A percentile compares a stretch with the other conserved stretches of the same genome.
phyloP scores from a whole-genome alignment of 148 eudicot genomes.

The Cornus kousa region DNA sequence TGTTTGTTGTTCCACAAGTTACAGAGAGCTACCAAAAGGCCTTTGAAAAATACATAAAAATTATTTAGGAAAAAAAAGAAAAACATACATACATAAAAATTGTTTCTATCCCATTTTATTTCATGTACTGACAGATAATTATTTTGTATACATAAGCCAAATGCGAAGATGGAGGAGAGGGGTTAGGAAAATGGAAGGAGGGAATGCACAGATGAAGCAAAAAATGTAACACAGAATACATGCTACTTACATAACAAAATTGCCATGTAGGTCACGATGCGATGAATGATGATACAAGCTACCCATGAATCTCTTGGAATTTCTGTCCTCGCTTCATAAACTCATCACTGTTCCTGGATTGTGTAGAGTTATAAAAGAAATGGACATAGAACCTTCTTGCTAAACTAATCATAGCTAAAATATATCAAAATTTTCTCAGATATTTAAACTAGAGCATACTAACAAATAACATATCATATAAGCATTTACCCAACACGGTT shows the following conservation, averaged over 20 bases:
- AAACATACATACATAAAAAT: too few species aligned
- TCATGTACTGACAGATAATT: neutral
- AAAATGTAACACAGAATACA: neutral
- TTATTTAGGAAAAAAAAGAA: too few species aligned
- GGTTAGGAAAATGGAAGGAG: neutral
- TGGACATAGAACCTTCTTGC: neutral
- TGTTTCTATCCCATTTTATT: neutral
- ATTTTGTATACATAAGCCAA: neutral
- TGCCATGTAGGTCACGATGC: neutral
- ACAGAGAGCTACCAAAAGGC: neutral
- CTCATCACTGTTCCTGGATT: neutral
- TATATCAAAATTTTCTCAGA: neutral
- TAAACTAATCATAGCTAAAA: neutral
- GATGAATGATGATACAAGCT: too few species aligned
- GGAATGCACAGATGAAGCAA: neutral
- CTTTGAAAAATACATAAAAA: neutral
- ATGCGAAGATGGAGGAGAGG: neutral
- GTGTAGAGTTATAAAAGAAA: neutral
- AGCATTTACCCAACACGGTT: neutral
- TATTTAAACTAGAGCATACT: neutral
- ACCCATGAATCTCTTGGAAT: neutral
- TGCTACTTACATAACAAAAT: neutral
- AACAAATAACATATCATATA: neutral
- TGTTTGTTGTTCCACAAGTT: neutral
- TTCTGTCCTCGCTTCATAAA: neutral